phyloP scores from a whole-genome alignment of 768 basidiomycete species.

The Lactarius psammicola region DNA sequence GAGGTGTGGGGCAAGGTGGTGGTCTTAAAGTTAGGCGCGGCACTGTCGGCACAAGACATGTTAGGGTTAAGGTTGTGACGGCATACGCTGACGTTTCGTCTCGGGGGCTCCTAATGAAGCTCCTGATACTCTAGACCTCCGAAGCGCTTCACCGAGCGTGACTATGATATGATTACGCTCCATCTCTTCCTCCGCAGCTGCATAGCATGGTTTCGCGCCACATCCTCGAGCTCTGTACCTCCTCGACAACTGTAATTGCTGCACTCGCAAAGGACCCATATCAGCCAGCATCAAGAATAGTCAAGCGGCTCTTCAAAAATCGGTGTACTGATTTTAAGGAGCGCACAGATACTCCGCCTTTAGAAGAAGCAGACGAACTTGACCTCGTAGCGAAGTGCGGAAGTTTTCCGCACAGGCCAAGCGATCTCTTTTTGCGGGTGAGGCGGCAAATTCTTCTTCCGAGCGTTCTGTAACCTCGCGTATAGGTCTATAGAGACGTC shows the following conservation, averaged over 20 bases:
- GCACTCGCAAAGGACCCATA: constrained; percentile 16
- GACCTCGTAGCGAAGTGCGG: constrained; percentile 50
- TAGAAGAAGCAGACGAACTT: constrained; percentile 40
- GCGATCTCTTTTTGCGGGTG: constrained; percentile 61
- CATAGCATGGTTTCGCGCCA: constrained; percentile 20
- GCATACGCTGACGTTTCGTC: too few relatives aligned
- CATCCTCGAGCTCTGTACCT: constrained; percentile 23
- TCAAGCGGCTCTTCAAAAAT: constrained; percentile 15
- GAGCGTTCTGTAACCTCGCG: neutral
- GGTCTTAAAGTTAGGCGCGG: too few relatives aligned
- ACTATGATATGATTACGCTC: neutral
- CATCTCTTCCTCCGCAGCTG: neutral
- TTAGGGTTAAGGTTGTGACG: constrained; percentile 17
- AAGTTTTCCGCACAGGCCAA: constrained; percentile 52
- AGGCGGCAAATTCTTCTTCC: constrained; percentile 22
- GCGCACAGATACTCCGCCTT: neutral
- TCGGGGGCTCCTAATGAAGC: too few relatives aligned
- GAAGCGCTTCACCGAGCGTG: neutral
- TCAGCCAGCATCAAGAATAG: constrained; percentile 12
- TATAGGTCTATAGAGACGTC: constrained; percentile 61
- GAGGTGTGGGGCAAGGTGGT: too few relatives aligned
- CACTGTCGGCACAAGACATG: too few relatives aligned
- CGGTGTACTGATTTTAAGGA: constrained; percentile 2
- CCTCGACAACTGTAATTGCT: constrained; percentile 15
- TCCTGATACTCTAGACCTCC: neutral